phyloP scores from a whole-genome alignment of 73 alveolate species.

The Paramecium octaurelia region DNA sequence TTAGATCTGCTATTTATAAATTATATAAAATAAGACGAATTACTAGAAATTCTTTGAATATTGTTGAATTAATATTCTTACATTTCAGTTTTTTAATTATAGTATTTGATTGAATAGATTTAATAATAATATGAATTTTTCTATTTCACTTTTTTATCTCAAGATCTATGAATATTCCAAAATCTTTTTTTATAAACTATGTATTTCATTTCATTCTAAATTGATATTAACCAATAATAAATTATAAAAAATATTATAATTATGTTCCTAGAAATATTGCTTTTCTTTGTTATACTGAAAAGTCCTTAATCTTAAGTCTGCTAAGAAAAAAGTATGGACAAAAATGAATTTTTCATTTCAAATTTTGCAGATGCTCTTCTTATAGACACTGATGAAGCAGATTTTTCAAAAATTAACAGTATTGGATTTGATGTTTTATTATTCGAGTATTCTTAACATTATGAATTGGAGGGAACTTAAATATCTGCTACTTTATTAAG shows the following conservation, averaged over 20 bases:
- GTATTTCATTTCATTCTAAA: too few relatives aligned
- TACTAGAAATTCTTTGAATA: too few relatives aligned
- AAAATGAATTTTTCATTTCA: not conserved
- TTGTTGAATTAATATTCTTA: too few relatives aligned
- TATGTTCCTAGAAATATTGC: not conserved
- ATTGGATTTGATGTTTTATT: not conserved
- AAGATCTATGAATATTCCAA: too few relatives aligned
- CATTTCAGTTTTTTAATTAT: too few relatives aligned
- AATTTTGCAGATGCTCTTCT: not conserved
- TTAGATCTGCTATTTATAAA: too few relatives aligned
- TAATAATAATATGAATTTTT: too few relatives aligned
- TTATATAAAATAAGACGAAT: too few relatives aligned
- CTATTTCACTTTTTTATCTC: too few relatives aligned
- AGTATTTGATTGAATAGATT: too few relatives aligned
- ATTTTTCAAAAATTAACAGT: not conserved
- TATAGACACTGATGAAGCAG: not conserved
- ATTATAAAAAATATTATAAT: too few relatives aligned
- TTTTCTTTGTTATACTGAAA: not conserved
- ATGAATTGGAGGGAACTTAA: not conserved
- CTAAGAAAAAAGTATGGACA: not conserved
- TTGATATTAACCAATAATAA: not conserved
- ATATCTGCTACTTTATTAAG: not conserved
- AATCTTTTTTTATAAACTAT: too few relatives aligned
- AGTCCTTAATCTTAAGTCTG: not conserved
- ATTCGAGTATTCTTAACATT: not conserved